Conservation (phyloP, 2,329 filamentous ascomycete genomes). For the Orbilia javanica region DNA sequence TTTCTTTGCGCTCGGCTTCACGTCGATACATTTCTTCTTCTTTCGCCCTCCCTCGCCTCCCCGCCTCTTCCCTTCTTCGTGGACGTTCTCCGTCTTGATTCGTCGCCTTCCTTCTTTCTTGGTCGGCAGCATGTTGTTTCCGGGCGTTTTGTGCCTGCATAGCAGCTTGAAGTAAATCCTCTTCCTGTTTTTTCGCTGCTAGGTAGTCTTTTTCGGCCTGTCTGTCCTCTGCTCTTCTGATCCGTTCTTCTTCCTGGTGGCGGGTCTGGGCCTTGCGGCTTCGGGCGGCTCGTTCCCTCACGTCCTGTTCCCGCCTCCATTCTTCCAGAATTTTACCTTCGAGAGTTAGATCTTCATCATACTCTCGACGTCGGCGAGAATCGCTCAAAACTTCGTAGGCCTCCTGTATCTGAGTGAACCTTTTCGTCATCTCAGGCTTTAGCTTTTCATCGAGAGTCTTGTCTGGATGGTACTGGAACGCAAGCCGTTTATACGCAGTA, state of each 20-base stretch:
- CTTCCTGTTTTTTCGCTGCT: slow-evolving; percentile 47
- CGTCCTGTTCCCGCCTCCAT: slow-evolving; percentile 36
- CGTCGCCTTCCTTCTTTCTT: slow-evolving; percentile 20
- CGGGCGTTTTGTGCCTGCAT: slow-evolving; percentile 38
- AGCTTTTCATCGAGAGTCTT: slow-evolving; percentile 83
- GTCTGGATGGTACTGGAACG: slow-evolving; percentile 89
- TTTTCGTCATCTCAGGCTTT: slow-evolving; percentile 82
- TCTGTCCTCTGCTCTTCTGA: slow-evolving; percentile 37
- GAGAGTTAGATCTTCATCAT: slow-evolving; percentile 76
- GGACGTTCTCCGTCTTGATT: slow-evolving; percentile 27
- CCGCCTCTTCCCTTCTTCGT: slow-evolving; percentile 37
- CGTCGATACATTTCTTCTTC: slow-evolving; percentile 31
- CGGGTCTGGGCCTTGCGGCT: slow-evolving; percentile 46
- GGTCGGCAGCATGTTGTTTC: slow-evolving; percentile 32
- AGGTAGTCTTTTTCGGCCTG: slow-evolving; percentile 40
- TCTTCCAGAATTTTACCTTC: slow-evolving; percentile 50
- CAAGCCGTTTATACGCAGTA: slow-evolving; percentile 84
- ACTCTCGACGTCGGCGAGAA: slow-evolving; percentile 77
- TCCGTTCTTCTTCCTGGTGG: slow-evolving; percentile 42
- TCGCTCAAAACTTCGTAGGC: slow-evolving; percentile 92
- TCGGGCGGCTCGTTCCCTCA: slow-evolving; percentile 28
- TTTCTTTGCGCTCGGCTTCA: slow-evolving; percentile 28
- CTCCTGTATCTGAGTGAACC: slow-evolving; percentile 92
- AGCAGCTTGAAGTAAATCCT: slow-evolving; percentile 35
- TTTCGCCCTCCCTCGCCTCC: slow-evolving; percentile 14